Conservation (phyloP, 805 yeast genomes). For the Metschnikowia matae region DNA sequence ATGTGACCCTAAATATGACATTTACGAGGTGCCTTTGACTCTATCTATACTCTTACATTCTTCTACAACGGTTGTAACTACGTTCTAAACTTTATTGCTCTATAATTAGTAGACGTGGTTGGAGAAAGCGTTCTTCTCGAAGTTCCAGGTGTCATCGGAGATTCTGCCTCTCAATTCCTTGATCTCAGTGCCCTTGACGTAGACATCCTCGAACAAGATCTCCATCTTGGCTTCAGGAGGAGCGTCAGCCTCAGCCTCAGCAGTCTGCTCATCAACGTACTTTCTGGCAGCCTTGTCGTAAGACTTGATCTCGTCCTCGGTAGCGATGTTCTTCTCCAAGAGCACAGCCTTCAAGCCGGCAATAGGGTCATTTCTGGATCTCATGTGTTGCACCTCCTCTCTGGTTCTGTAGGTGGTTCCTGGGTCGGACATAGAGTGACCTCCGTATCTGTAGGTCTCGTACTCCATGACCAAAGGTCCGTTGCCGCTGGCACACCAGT, state of each 20-base stretch:
- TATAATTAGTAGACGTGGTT: slow-evolving; percentile 41
- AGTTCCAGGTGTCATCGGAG: slow-evolving; percentile 91
- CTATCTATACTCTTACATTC: no score
- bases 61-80: no score
- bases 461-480: slow-evolving; percentile 96
- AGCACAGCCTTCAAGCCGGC: slow-evolving; percentile 89
- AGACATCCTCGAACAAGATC: slow-evolving; percentile 93
- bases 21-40: no score
- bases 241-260: slow-evolving; percentile 88
- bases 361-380: slow-evolving; percentile 97
- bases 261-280: slow-evolving; percentile 91
- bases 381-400: slow-evolving; percentile 99
- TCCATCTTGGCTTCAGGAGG: slow-evolving; percentile 95
- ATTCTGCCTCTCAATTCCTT: slow-evolving; percentile 95
- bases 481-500: slow-evolving; percentile 88
- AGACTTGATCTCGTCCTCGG: slow-evolving; percentile 91
- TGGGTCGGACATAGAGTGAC: slow-evolving; percentile 99
- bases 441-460: slow-evolving; percentile 99
- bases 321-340: slow-evolving; percentile 76
- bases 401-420: slow-evolving; percentile 99
- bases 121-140: slow-evolving; percentile 47
- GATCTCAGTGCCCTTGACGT: slow-evolving; percentile 90
- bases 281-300: slow-evolving; percentile 96
- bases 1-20: no score
- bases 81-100: not conserved